These are phyloP conservation scores for Epithele typhae DNA, from an alignment of 768 basidiomycete genomes.

Conservation along the genomic window DNA sequence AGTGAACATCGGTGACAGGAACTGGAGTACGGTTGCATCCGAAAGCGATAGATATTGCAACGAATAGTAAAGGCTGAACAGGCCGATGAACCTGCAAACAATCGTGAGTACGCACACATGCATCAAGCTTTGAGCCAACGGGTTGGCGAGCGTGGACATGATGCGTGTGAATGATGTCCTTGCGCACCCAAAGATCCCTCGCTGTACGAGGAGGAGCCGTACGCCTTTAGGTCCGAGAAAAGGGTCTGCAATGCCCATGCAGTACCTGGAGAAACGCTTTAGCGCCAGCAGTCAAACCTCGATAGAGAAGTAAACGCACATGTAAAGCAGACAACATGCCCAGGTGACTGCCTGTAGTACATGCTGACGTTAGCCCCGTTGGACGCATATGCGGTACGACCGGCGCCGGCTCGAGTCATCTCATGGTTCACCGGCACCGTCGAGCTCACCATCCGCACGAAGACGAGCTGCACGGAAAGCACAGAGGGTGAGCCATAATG, in stretches of 20 bases:
- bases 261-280: constrained; percentile 25
- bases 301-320: constrained; percentile 26
- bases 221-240: constrained; percentile 68
- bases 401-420: too few relatives aligned
- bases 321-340: constrained; percentile 45
- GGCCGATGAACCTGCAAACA: constrained; percentile 57
- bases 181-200: constrained; percentile 62
- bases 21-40: constrained; percentile 74
- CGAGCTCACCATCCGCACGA: constrained; percentile 51
- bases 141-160: too few relatives aligned
- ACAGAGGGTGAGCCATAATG: too few relatives aligned
- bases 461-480: constrained; percentile 47
- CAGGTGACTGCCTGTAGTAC: constrained; percentile 44
- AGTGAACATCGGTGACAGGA: constrained; percentile 65
- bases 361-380: neutral
- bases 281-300: neutral
- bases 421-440: neutral
- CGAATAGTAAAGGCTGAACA: constrained; percentile 68
- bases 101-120: too few relatives aligned
- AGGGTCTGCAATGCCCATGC: constrained; percentile 48
- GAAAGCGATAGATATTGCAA: constrained; percentile 73
- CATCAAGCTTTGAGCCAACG: too few relatives aligned
- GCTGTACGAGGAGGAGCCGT: constrained; percentile 46
- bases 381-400: too few relatives aligned
- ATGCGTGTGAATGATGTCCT: constrained; percentile 1